Base-by-base conservation (phyloP, 345 rosid species). In the Bretschneidera sinensis region DNA sequence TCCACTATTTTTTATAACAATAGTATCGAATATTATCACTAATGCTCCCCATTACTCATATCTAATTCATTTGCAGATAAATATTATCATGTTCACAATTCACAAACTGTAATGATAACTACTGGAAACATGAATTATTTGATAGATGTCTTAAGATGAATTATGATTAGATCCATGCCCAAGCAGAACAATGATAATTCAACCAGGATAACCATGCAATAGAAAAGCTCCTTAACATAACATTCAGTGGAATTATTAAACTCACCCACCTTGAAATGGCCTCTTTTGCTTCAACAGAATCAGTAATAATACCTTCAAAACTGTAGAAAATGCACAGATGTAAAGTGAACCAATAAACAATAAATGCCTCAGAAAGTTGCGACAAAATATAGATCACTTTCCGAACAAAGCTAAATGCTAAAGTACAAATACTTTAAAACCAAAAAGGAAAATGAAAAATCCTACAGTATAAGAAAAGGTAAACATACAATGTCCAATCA, bases 401-500 rank as follows among this genome's bases (percentile, higher is more conserved):
- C 45, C 45, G 10, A 39, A 4, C 15, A 1, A 4, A 11, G 11
- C 6, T 39, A 39, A 5, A 39, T 4, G 45, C 45, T 39, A 39
- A 39, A 39, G 1, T 39, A 5, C 15, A 39, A 39, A 39, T n/a
- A n/a, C n/a, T n/a, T n/a, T 39, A 39, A 7, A 39, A n/a, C 15
- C 45, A 51, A 48, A 35, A 47, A n/a, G n/a, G n/a, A n/a, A n/a
- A n/a, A n/a, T n/a, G n/a, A n/a, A n/a, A n/a, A n/a, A 60, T 20
- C 52, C 60, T 31, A 24, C 4, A 60, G 34, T 43, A 55, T 47
- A 63, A 57, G 48, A 55, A 23, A 55, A 50, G 55, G 51, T 48
- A 76, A 50, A 59, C 88, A 33, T 83, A 92, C 98, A 80, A 78
- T 65, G 95, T 82, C 97, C 98, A 92, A 74, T 92, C 98, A 78